Evolutionary conservation across 495 filamentous ascomycete species (phyloP).

Genomic region (Rhypophila decipiens): DNA sequence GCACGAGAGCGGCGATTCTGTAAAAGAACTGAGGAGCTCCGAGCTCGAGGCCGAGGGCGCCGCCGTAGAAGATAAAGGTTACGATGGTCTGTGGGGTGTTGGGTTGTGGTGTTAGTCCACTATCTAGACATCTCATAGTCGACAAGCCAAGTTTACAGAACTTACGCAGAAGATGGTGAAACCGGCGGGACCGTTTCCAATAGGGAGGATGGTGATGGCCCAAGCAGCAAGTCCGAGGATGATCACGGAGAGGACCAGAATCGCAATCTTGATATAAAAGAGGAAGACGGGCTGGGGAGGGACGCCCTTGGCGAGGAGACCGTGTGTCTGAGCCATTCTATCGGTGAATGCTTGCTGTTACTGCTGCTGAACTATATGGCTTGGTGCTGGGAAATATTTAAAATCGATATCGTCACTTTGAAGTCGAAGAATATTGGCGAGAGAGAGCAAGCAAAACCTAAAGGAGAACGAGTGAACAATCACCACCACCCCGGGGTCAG

Average conservation of each 20-base stretch:
- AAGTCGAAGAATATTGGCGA: neutral
- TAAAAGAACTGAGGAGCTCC: constrained; percentile 26
- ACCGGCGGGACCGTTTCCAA: constrained; percentile 18
- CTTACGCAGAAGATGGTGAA: constrained; percentile 34
- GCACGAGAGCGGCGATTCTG: constrained; percentile 24
- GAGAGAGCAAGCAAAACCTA: neutral
- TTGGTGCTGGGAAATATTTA: neutral
- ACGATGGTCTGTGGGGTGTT: constrained; percentile 30
- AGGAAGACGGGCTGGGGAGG: constrained; percentile 22
- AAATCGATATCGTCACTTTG: neutral
- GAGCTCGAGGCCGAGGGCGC: constrained; percentile 19
- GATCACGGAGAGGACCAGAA: constrained; percentile 31
- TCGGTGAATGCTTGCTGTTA: neutral
- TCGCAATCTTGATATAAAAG: constrained; percentile 24
- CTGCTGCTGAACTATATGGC: neutral
- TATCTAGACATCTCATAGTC: too few relatives aligned
- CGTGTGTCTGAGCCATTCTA: constrained; percentile 22
- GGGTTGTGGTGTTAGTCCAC: too few relatives aligned
- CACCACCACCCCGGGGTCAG: neutral
- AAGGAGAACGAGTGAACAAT: neutral
- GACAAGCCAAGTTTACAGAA: too few relatives aligned
- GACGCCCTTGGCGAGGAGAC: constrained; percentile 24
- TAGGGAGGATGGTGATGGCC: constrained; percentile 19
- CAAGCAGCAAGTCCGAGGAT: constrained; percentile 28
- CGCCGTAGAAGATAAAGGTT: constrained; percentile 31